These are phyloP conservation scores for Raphanus raphanistrum DNA, from an alignment of 345 rosid genomes.

Conservation along the genomic window DNA sequence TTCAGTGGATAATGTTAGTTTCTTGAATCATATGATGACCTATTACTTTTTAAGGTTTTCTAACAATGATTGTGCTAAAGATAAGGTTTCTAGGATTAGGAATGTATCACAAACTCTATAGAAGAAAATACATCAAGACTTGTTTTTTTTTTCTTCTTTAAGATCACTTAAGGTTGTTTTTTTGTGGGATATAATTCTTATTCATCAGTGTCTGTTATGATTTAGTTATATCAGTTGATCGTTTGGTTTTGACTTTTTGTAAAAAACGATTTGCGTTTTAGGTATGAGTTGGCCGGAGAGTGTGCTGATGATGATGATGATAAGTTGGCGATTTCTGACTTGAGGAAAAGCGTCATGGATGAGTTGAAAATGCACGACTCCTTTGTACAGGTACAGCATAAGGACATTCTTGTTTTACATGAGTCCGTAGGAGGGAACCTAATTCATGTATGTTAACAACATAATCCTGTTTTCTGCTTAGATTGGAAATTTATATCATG, in stretches of 20 bases:
- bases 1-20: background rate
- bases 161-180: background rate
- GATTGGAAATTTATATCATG: background rate
- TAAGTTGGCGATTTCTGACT: conserved; percentile 59
- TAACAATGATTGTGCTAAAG: background rate
- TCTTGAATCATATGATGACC: background rate
- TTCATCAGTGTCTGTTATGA: background rate
- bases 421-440: background rate
- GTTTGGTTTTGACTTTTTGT: background rate
- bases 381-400: conserved; percentile 54
- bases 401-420: background rate
- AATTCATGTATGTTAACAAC: background rate
- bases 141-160: background rate
- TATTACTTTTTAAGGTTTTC: background rate
- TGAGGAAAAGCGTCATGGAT: conserved; percentile 70
- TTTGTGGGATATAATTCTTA: background rate
- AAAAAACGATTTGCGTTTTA: conserved; percentile 18
- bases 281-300: conserved; percentile 86
- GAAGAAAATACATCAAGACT: background rate
- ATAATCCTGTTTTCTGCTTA: background rate
- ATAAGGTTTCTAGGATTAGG: background rate
- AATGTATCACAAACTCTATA: background rate
- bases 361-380: conserved; percentile 82
- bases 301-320: conserved; percentile 98
- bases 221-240: background rate